Conservation (phyloP, 1,284 basidiomycete species). For the Peniophora sp. region DNA sequence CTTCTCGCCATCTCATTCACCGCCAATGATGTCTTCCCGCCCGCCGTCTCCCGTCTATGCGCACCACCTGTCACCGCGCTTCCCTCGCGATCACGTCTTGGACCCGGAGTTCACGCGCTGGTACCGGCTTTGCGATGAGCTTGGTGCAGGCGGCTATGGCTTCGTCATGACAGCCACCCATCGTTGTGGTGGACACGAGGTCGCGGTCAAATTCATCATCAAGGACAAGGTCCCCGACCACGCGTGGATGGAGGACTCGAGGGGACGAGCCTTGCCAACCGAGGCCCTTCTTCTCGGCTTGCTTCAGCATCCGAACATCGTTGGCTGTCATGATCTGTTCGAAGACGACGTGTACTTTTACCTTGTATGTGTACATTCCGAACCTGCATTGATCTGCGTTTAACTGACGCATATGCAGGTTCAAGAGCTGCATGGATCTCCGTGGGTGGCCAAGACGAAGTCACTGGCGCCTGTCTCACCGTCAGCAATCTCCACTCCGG, state of each 20-base stretch:
- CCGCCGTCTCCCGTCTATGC: conserved; percentile 7
- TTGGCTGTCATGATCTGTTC: conserved; percentile 77
- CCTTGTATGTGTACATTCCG: conserved; percentile 47
- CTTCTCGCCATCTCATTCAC: conserved; percentile 3
- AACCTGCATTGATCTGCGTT: conserved; percentile 2
- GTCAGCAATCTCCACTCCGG: conserved; percentile 26
- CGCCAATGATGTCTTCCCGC: background rate
- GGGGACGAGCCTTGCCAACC: conserved; percentile 59
- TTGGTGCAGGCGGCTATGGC: conserved; percentile 88
- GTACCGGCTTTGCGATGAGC: conserved; percentile 72
- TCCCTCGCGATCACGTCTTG: conserved; percentile 56
- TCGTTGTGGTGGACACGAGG: conserved; percentile 49
- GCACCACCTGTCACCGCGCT: conserved; percentile 44
- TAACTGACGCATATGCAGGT: conserved; percentile 39
- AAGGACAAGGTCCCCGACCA: conserved; percentile 77
- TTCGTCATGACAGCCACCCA: conserved; percentile 81
- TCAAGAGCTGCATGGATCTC: conserved; percentile 86
- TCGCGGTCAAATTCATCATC: conserved; percentile 92
- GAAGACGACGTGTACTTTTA: conserved; percentile 84
- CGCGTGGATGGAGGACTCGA: conserved; percentile 69
- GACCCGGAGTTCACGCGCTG: conserved; percentile 55
- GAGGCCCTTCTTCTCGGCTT: conserved; percentile 75
- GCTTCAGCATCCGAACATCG: conserved; percentile 74
- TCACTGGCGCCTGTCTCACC: conserved; percentile 18
- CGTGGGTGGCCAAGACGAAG: conserved; percentile 50